Evolutionary conservation across 768 basidiomycete genomes (phyloP).

Genomic region (Stropharia rugosoannulata): DNA sequence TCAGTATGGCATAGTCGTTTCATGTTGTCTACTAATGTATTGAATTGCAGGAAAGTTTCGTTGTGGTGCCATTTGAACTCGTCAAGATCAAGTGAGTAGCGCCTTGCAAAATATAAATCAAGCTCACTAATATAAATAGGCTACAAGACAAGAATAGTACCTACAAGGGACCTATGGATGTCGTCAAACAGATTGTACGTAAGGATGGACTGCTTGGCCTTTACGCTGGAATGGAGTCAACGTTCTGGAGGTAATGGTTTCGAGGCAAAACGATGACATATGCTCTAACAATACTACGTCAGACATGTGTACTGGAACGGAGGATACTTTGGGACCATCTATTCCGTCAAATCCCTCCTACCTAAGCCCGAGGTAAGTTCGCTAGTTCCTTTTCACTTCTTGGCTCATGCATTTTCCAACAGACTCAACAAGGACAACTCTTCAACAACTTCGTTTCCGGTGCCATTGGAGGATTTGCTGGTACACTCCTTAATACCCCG

Average conservation of each 20-base stretch:
- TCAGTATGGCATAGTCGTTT: slow-evolving; percentile 19
- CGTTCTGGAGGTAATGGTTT: slow-evolving; percentile 83
- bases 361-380: slow-evolving; percentile 79
- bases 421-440: slow-evolving; percentile 70
- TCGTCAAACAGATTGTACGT: slow-evolving; percentile 74
- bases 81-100: slow-evolving; percentile 78
- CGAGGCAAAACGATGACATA: not conserved
- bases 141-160: slow-evolving; percentile 92
- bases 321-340: slow-evolving; percentile 93
- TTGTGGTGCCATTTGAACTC: slow-evolving; percentile 95
- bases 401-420: not conserved
- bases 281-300: slow-evolving; percentile 6
- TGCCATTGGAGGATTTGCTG: slow-evolving; percentile 83
- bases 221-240: slow-evolving; percentile 95
- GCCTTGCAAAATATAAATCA: not conserved
- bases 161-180: slow-evolving; percentile 90
- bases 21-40: not conserved
- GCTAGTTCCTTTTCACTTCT: not conserved
- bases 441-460: slow-evolving; percentile 94
- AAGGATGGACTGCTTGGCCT: slow-evolving; percentile 83
- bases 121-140: slow-evolving; percentile 31
- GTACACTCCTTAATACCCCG: slow-evolving; percentile 93
- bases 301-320: slow-evolving; percentile 93
- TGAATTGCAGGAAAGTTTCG: slow-evolving; percentile 71
- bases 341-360: slow-evolving; percentile 75